Conservation (phyloP, 768 basidiomycete genomes). For the Pisolithus orientalis region DNA sequence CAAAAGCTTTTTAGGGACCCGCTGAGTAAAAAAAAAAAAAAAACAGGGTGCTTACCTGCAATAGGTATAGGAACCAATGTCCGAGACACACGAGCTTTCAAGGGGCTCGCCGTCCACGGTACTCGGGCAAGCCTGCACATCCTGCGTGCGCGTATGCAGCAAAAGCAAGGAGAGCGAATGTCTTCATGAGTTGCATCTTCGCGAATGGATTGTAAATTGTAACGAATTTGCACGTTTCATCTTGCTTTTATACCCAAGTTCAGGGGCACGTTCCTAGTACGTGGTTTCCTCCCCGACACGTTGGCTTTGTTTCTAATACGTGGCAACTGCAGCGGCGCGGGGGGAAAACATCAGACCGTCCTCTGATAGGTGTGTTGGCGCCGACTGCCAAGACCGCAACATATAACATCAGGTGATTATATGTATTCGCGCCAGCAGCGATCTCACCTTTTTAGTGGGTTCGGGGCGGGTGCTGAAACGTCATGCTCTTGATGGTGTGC, state of each 20-base stretch:
- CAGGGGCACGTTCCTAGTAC: too few species aligned
- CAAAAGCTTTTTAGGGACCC: background rate
- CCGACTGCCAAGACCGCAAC: too few species aligned
- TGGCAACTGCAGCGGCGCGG: too few species aligned
- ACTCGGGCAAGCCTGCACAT: background rate
- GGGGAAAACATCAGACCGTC: too few species aligned
- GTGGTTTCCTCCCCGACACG: too few species aligned
- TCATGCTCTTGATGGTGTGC: too few species aligned
- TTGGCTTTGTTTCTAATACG: too few species aligned
- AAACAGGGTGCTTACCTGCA: background rate
- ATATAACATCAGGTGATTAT: too few species aligned
- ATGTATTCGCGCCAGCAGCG: too few species aligned
- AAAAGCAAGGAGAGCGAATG: background rate
- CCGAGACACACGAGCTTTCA: background rate
- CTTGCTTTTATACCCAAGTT: background rate
- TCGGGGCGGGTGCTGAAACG: too few species aligned
- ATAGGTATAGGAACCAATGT: background rate
- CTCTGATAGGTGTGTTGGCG: too few species aligned
- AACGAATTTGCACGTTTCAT: background rate
- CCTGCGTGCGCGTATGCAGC: background rate
- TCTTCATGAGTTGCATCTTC: background rate
- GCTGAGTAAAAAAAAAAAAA: background rate
- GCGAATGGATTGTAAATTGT: background rate
- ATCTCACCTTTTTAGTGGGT: too few species aligned
- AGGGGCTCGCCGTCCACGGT: background rate